Conservation (phyloP, 768 basidiomycete genomes). For the Rhizopogon sp. region DNA sequence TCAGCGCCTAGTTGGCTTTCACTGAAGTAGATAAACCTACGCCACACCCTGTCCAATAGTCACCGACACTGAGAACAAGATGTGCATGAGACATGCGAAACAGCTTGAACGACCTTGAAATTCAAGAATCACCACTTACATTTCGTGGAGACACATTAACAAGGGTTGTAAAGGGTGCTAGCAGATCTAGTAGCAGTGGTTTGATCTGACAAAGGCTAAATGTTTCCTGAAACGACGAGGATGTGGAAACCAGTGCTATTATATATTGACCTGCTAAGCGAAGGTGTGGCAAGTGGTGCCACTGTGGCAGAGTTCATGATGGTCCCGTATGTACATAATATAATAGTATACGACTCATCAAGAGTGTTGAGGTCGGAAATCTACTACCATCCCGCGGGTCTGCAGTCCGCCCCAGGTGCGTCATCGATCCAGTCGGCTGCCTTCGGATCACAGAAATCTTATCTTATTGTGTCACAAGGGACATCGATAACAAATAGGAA, state of each 20-base stretch:
- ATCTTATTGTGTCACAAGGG: slow-evolving; percentile 15
- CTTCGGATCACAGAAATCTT: slow-evolving; percentile 26
- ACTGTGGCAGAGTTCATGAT: not conserved
- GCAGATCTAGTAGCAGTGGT: not conserved
- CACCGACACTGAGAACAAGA: slow-evolving; percentile 26
- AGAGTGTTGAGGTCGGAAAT: not conserved
- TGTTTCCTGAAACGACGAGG: not conserved
- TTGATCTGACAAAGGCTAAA: not conserved
- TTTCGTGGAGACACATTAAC: slow-evolving; percentile 30
- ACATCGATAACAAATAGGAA: not conserved
- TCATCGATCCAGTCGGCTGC: slow-evolving; percentile 16
- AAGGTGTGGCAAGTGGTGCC: slow-evolving; percentile 9
- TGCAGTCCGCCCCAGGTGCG: slow-evolving; percentile 23
- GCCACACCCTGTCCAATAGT: slow-evolving; percentile 32
- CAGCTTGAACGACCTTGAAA: not conserved
- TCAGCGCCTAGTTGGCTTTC: not conserved
- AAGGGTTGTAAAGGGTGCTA: not conserved
- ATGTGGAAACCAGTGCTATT: not conserved
- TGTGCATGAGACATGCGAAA: slow-evolving; percentile 3
- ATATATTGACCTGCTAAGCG: slow-evolving; percentile 7
- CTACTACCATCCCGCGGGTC: slow-evolving; percentile 1
- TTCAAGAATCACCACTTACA: slow-evolving; percentile 17
- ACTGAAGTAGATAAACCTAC: slow-evolving; percentile 14
- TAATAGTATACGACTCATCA: not conserved
- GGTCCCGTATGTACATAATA: not conserved